Conservation (phyloP, 768 basidiomycete species). For the Boletus pseudopeckii region DNA sequence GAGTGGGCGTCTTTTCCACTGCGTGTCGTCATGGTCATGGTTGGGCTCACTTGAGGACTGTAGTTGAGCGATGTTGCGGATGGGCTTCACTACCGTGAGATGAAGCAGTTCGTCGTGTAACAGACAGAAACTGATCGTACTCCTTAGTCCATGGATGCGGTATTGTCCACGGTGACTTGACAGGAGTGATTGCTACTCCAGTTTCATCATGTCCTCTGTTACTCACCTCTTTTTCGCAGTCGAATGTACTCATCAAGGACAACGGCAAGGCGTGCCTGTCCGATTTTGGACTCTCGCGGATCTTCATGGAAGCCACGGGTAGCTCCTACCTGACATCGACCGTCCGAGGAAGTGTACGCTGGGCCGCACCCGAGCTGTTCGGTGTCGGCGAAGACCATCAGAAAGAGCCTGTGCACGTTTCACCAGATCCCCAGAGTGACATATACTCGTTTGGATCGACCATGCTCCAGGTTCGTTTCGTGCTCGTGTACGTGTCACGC, state of each 20-base stretch:
- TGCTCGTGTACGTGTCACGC: not conserved
- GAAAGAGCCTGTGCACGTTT: constrained; percentile 3
- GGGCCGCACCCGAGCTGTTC: constrained; percentile 45
- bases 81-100: constrained; percentile 24
- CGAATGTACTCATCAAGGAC: constrained; percentile 35
- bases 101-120: not conserved
- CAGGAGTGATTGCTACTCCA: constrained; percentile 31
- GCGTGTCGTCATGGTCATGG: no score
- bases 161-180: constrained; percentile 45
- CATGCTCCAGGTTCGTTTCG: constrained; percentile 25
- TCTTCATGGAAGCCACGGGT: constrained; percentile 24
- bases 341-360: constrained; percentile 45
- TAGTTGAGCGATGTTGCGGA: constrained; percentile 19
- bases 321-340: constrained; percentile 27
- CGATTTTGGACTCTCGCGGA: constrained; percentile 36
- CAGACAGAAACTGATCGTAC: not conserved
- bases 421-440: constrained; percentile 33
- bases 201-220: not conserved
- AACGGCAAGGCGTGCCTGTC: constrained; percentile 31
- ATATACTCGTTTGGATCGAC: constrained; percentile 42
- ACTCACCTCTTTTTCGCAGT: constrained; percentile 17
- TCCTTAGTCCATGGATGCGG: constrained; percentile 18
- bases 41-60: not conserved
- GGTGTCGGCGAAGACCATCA: constrained; percentile 26
- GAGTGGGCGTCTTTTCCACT: not conserved